These are phyloP conservation scores for Penicillium concentricum DNA, from an alignment of 2,329 filamentous ascomycete species.

Conservation along the genomic window DNA sequence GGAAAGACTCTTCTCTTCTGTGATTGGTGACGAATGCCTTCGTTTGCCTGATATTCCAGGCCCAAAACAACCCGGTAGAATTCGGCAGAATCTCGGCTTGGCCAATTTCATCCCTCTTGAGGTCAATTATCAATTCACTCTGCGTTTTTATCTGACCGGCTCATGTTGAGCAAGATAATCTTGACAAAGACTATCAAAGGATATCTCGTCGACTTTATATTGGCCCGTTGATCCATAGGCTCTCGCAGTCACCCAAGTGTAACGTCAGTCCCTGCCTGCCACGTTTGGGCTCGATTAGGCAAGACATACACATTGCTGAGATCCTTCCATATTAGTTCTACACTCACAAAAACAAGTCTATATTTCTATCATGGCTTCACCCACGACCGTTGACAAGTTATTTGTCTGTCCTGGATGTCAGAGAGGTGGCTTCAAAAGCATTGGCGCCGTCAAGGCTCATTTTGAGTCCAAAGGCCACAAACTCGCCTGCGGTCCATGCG, in stretches of 20 bases:
- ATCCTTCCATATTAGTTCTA: neutral
- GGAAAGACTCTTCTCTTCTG: neutral
- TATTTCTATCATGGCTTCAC: neutral
- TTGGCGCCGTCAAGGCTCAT: conserved; percentile 4
- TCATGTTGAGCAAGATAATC: neutral
- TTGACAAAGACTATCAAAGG: no score
- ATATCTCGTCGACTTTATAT: neutral
- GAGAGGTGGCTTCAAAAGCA: conserved; percentile 1
- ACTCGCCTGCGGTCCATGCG: neutral
- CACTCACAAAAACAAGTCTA: neutral
- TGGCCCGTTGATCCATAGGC: neutral
- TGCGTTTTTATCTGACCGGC: neutral
- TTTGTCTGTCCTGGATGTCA: conserved; percentile 9
- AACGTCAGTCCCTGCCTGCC: neutral
- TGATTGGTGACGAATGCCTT: neutral
- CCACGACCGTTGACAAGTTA: neutral
- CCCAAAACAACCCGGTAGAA: neutral
- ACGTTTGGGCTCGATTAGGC: neutral
- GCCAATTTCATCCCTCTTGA: neutral
- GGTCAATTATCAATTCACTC: neutral
- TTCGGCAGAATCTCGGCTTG: neutral
- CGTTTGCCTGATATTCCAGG: neutral
- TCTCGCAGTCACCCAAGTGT: neutral
- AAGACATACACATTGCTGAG: neutral
- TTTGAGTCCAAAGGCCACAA: conserved; percentile 7